Evolutionary conservation across 352 stramenopile species (phyloP).

Genomic region (Phytophthora nicotianae): DNA sequence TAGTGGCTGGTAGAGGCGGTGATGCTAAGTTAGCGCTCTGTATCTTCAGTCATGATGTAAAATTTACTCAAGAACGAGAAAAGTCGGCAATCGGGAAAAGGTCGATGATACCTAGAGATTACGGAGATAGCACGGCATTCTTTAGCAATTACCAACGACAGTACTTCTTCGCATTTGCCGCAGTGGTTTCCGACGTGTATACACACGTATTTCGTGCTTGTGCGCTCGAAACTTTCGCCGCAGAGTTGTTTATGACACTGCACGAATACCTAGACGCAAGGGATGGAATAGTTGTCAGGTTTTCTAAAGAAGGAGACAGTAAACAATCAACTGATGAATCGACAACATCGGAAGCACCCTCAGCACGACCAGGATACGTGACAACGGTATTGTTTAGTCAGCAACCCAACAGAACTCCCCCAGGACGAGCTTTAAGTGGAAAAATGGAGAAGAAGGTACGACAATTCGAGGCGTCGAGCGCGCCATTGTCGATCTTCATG

Average conservation of each 20-base stretch:
- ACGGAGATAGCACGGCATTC: constrained; percentile 9
- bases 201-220: constrained; percentile 57
- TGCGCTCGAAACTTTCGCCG: constrained; percentile 51
- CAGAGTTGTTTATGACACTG: constrained; percentile 50
- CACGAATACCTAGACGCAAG: constrained; percentile 54
- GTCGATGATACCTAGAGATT: constrained; percentile 17
- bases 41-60: constrained; percentile 60
- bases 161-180: constrained; percentile 62
- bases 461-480: constrained; percentile 37
- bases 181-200: constrained; percentile 57
- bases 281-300: constrained; percentile 43
- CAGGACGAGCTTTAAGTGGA: constrained; percentile 15
- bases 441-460: constrained; percentile 41
- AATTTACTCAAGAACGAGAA: constrained; percentile 11
- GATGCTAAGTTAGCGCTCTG: constrained; percentile 55
- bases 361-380: not conserved
- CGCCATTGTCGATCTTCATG: constrained; percentile 34
- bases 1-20: constrained; percentile 1
- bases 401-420: constrained; percentile 33
- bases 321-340: not conserved
- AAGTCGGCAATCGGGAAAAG: not conserved
- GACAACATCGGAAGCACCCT: not conserved
- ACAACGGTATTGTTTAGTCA: constrained; percentile 34
- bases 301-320: constrained; percentile 10
- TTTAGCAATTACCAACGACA: constrained; percentile 60